Conservation (phyloP, 2,329 filamentous ascomycete genomes). For the Penicillium sp. region DNA sequence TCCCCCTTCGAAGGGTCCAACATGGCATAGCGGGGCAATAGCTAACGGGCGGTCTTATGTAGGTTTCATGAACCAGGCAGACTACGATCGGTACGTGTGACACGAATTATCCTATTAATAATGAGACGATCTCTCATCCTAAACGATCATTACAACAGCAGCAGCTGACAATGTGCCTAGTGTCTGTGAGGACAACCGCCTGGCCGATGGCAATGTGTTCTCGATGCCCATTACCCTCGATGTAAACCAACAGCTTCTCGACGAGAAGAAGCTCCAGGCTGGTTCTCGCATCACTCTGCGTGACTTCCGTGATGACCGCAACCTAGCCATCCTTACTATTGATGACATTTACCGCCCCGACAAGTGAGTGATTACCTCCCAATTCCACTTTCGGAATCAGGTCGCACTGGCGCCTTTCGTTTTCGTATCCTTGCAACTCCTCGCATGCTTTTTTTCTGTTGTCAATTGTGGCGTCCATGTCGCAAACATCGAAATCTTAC, state of each 20-base stretch:
- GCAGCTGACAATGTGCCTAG: constrained; percentile 47
- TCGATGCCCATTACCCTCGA: constrained; percentile 97
- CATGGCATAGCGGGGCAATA: constrained; percentile 11
- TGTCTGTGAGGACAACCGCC: constrained; percentile 83
- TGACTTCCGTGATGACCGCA: constrained; percentile 93
- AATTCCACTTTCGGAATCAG: not conserved
- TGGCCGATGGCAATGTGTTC: constrained; percentile 86
- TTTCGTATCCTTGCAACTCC: not conserved
- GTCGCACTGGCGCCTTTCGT: constrained; percentile 4
- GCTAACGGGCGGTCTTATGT: constrained; percentile 23
- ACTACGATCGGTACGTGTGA: constrained; percentile 79
- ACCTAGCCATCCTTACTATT: constrained; percentile 91
- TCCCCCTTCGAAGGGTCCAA: constrained; percentile 6
- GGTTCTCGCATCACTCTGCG: constrained; percentile 83
- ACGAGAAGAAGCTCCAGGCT: constrained; percentile 71
- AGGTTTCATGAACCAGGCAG: constrained; percentile 97
- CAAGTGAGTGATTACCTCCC: constrained; percentile 63
- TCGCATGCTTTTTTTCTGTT: not conserved
- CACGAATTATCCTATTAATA: constrained; percentile 3
- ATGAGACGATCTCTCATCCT: not conserved
- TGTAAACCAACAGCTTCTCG: constrained; percentile 70
- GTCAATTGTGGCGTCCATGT: not conserved
- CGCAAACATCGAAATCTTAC: constrained; percentile 12
- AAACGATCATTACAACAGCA: constrained; percentile 1
- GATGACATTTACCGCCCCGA: constrained; percentile 94